Base-by-base conservation (phyloP, 352 stramenopile species). In the Phytophthora capsici region DNA sequence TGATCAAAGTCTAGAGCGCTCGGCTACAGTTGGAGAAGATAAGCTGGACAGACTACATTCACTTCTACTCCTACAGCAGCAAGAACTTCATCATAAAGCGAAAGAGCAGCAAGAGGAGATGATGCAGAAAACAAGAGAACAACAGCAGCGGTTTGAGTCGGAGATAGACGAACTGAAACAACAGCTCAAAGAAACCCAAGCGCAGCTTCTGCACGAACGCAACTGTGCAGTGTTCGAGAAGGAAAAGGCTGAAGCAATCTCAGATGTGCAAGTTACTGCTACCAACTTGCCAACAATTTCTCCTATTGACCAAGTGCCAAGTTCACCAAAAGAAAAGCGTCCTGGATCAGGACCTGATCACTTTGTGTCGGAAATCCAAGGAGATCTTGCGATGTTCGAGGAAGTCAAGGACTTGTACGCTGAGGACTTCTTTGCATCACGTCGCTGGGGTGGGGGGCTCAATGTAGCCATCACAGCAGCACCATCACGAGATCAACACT, bases 41-140 rank as follows among this genome's bases (percentile, higher is more conserved):
- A 66, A 71, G 16, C 28, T 71, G 19, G 38, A 71, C 17, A 52
- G n/a, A 46, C 20, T 71, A 0, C 56, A 71, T 34, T 19, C 63
- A 4, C 49, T 71, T 9, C 22, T 71, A 28, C 13, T 59, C 32
- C 23, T 62, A 49, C 63, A 71, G 13, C 63, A 71, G 32, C 19
- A 66, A 40, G 63, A 66, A 4, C 44, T 90, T 34, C 84, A 88
- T 23, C 28, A 73, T 13, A 81, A 90, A 45, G 73, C 77, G 6
- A 76, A 81, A 17, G 84, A 91, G 37, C 66, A 91, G 36, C 72
- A 79, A 17, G 54, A 77, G 2, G 73, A 89, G 23, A 82, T 87
- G 68, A 37, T 73, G 38, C 2, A n/a, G 0, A 69, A 80, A 13
- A 47, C 51, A 6, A 69, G 67, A 1, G 58, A 69, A 36, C 65